Percentiles rank a stretch among this genome's conserved stretches.
Conservation (phyloP, 495 filamentous ascomycete genomes). For the Viridothelium virens region DNA sequence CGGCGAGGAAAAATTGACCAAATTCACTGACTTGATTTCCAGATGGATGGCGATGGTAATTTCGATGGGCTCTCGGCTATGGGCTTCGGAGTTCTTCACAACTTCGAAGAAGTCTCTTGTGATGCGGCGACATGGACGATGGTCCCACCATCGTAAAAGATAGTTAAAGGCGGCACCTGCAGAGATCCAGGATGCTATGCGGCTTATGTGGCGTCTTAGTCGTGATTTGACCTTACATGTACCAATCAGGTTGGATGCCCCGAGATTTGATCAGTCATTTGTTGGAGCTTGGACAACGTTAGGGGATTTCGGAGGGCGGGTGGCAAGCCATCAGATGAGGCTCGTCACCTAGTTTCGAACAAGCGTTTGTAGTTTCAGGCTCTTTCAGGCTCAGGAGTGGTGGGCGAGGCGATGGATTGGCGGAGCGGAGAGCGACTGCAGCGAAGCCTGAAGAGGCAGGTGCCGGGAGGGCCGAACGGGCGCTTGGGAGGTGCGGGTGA, state of each 20-base stretch:
- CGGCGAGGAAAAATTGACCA: neutral
- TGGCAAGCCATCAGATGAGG: slow-evolving; percentile 3
- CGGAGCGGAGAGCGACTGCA: slow-evolving; percentile 11
- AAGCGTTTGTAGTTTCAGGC: no score
- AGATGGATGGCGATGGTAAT: slow-evolving; percentile 65
- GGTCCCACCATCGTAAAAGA: slow-evolving; percentile 39
- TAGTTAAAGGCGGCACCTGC: no score
- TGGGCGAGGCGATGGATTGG: neutral
- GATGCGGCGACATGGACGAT: slow-evolving; percentile 61
- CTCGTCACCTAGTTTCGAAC: neutral
- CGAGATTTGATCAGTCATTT: neutral
- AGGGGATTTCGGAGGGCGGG: slow-evolving; percentile 3
- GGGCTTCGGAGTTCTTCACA: slow-evolving; percentile 68
- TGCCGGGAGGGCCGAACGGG: neutral
- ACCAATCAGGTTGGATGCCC: slow-evolving; percentile 2
- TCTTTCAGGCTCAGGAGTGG: slow-evolving; percentile 1
- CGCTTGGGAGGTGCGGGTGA: no score
- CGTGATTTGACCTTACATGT: neutral
- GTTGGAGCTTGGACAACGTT: neutral
- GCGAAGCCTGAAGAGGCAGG: neutral
- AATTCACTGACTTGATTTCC: slow-evolving; percentile 26
- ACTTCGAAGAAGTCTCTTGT: slow-evolving; percentile 73
- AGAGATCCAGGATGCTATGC: no score
- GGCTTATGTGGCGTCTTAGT: no score
- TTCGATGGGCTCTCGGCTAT: slow-evolving; percentile 64